A percentile compares a stretch with the other conserved stretches of the same genome.
These are phyloP conservation scores for Plantago elongata DNA, from an alignment of 257 asterid species.

Conservation along the genomic window DNA sequence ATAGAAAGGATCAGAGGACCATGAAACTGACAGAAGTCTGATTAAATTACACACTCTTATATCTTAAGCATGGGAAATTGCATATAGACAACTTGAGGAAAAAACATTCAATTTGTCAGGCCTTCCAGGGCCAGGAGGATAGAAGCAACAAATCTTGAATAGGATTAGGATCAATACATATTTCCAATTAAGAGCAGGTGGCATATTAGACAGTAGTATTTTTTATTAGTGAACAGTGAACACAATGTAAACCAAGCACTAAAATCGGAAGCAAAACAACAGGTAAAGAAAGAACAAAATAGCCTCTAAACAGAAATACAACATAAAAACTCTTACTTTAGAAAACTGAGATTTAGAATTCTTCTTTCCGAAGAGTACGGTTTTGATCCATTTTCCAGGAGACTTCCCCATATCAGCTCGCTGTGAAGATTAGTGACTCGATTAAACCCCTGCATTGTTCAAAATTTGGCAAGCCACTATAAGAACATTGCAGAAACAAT, in stretches of 20 bases:
- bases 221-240: neutral
- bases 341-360: slow-evolving; percentile 59
- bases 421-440: slow-evolving; percentile 27
- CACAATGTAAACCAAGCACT: neutral
- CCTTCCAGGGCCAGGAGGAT: neutral
- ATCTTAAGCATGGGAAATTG: neutral
- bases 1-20: neutral
- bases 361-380: slow-evolving; percentile 92
- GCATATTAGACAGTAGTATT: neutral
- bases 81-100: neutral
- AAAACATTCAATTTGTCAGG: neutral
- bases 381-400: slow-evolving; percentile 94
- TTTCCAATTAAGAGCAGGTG: neutral
- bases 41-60: neutral
- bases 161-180: neutral
- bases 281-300: neutral
- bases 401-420: slow-evolving; percentile 78
- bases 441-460: slow-evolving; percentile 34
- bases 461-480: slow-evolving; percentile 13
- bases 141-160: neutral
- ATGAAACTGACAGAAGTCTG: neutral
- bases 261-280: neutral
- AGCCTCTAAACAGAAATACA: neutral
- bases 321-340: slow-evolving; percentile 47
- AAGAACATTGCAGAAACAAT: neutral